phyloP scores from a whole-genome alignment of 306 rosid species.

The Rosa rugosa region DNA sequence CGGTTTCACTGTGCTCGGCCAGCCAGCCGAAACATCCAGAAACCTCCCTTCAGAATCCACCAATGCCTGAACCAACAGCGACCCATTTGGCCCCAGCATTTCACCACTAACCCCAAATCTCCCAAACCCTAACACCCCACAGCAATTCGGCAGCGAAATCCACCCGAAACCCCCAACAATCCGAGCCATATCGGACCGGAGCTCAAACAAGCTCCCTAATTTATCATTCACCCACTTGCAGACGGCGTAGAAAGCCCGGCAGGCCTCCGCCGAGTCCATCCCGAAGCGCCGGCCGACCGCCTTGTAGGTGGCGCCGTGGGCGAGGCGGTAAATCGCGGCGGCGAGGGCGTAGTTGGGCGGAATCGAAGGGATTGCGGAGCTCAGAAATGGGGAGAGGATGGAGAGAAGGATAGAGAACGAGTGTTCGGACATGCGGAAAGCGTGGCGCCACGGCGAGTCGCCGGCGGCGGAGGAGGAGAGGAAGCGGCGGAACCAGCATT shows the following conservation, averaged over 20 bases:
- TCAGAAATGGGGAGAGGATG: slow-evolving; percentile 33
- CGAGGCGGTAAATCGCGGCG: slow-evolving; percentile 66
- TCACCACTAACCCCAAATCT: slow-evolving; percentile 43
- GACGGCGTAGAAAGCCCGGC: slow-evolving; percentile 56
- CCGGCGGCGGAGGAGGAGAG: slow-evolving; percentile 34
- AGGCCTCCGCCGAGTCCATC: slow-evolving; percentile 46
- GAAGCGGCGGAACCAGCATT: slow-evolving; percentile 74
- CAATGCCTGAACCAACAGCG: slow-evolving; percentile 65
- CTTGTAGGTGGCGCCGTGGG: slow-evolving; percentile 64
- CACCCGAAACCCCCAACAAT: slow-evolving; percentile 56
- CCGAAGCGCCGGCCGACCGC: slow-evolving; percentile 60
- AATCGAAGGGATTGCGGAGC: slow-evolving; percentile 34
- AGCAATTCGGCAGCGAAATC: slow-evolving; percentile 72
- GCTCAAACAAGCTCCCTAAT: slow-evolving; percentile 58
- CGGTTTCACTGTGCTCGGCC: slow-evolving; percentile 67
- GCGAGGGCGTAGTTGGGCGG: slow-evolving; percentile 55
- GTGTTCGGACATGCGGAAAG: slow-evolving; percentile 64
- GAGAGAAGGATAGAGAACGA: slow-evolving; percentile 62
- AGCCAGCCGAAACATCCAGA: slow-evolving; percentile 80
- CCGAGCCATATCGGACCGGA: slow-evolving; percentile 45
- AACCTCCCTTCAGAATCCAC: slow-evolving; percentile 78
- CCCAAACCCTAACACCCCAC: slow-evolving; percentile 66
- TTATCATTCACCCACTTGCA: slow-evolving; percentile 49
- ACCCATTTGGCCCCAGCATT: slow-evolving; percentile 38
- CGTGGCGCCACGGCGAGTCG: slow-evolving; percentile 51